These are phyloP conservation scores for Telopea speciosissima DNA, from an alignment of 177 flowering plant species.

Conservation along the genomic window DNA sequence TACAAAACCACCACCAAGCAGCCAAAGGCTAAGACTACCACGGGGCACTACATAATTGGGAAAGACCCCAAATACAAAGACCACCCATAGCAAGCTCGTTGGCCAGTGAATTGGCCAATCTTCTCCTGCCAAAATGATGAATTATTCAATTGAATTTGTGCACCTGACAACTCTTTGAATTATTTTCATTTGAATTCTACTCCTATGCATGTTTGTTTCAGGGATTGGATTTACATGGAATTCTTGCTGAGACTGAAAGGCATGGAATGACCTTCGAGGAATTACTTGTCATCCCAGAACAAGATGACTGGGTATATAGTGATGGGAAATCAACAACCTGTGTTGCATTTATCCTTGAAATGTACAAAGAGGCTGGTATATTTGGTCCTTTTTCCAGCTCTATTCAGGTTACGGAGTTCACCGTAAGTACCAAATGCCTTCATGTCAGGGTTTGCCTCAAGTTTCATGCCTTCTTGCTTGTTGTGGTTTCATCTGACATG, in stretches of 20 bases:
- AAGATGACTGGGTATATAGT: constrained; percentile 99
- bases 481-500: neutral
- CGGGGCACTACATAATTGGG: no score
- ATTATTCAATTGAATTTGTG: neutral
- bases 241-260: constrained; percentile 71
- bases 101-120: neutral
- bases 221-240: constrained; percentile 72
- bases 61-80: no score
- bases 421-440: constrained; percentile 45
- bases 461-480: neutral
- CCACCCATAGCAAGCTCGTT: no score
- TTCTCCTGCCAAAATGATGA: neutral
- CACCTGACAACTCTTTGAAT: neutral
- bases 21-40: no score
- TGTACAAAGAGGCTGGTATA: constrained; percentile 97
- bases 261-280: constrained; percentile 83
- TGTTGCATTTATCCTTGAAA: constrained; percentile 85
- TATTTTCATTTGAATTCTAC: neutral
- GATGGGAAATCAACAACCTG: constrained; percentile 99
- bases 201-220: constrained; percentile 13
- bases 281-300: constrained; percentile 84
- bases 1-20: no score
- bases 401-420: constrained; percentile 95
- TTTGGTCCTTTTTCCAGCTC: constrained; percentile 60
- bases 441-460: neutral